These are phyloP conservation scores for Micromonas commoda DNA, from an alignment of 139 green algal genomes.

Conservation along the genomic window DNA sequence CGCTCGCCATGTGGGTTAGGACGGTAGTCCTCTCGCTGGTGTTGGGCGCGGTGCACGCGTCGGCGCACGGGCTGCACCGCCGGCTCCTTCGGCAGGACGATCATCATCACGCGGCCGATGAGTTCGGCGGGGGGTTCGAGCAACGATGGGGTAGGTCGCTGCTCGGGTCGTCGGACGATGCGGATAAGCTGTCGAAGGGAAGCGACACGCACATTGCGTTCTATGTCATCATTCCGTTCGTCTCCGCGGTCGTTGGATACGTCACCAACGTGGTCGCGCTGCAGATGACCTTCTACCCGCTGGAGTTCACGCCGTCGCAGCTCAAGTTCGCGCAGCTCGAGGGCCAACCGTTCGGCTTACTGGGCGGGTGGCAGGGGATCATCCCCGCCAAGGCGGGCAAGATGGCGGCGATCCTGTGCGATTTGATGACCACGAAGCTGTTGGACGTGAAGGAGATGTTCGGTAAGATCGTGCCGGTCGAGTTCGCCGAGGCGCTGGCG, in stretches of 20 bases:
- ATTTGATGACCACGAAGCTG: conserved; percentile 39
- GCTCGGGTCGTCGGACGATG: neutral
- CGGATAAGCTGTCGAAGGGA: neutral
- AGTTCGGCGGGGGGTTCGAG: too few relatives aligned
- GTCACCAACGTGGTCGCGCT: conserved; percentile 41
- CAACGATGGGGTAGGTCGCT: neutral
- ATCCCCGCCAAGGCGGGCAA: conserved; percentile 39
- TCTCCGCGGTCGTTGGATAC: conserved; percentile 39
- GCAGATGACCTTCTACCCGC: conserved; percentile 45
- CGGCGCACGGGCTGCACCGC: neutral
- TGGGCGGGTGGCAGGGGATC: conserved; percentile 44
- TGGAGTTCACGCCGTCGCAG: conserved; percentile 30
- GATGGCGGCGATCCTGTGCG: conserved; percentile 37
- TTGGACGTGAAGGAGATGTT: conserved; percentile 42
- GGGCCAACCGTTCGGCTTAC: conserved; percentile 38
- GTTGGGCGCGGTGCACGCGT: neutral
- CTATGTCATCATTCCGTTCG: conserved; percentile 38
- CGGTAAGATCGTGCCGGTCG: conserved; percentile 29
- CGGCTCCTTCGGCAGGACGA: too few relatives aligned
- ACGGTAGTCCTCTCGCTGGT: too few relatives aligned
- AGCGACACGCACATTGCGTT: conserved; percentile 4
- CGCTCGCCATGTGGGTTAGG: too few relatives aligned
- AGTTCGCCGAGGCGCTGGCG: conserved; percentile 22
- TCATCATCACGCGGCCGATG: too few relatives aligned
- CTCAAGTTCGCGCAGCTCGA: conserved; percentile 37